Conservation (phyloP, 163 green algal genomes). For the Scenedesmus sp. region DNA sequence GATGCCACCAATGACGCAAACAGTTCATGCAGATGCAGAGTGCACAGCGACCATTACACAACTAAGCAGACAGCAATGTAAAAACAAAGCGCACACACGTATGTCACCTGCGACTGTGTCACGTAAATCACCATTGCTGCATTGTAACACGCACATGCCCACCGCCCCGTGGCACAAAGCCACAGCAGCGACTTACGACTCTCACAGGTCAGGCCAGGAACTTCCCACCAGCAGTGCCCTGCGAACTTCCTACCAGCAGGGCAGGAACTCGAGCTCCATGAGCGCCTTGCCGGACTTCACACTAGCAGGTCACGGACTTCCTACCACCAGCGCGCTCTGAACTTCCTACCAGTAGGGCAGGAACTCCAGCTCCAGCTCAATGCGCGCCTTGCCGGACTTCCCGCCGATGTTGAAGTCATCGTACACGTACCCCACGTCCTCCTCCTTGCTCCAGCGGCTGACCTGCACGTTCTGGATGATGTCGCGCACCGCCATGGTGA, state of each 20-base stretch:
- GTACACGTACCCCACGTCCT: constrained; percentile 49
- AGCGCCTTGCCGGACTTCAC: background rate
- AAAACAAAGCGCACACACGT: no score
- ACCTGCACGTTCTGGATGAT: constrained; percentile 40
- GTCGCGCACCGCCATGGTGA: background rate
- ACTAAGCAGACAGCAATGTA: no score
- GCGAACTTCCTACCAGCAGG: constrained; percentile 39
- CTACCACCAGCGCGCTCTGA: background rate
- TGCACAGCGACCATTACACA: no score
- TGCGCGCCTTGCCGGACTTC: background rate
- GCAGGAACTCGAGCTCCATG: constrained; percentile 55
- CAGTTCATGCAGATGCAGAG: no score
- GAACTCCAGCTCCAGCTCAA: constrained; percentile 55
- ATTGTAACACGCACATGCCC: no score
- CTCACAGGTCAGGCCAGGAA: background rate
- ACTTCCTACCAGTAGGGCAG: constrained; percentile 49
- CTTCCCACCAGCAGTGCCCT: background rate
- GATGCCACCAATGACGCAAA: background rate
- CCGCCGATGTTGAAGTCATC: background rate
- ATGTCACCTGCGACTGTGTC: no score
- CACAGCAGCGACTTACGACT: no score
- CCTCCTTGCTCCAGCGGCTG: constrained; percentile 28
- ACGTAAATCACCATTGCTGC: no score
- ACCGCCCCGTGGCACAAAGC: no score
- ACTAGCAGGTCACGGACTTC: background rate